phyloP scores from a whole-genome alignment of 768 basidiomycete genomes.

The Suillus decipiens region DNA sequence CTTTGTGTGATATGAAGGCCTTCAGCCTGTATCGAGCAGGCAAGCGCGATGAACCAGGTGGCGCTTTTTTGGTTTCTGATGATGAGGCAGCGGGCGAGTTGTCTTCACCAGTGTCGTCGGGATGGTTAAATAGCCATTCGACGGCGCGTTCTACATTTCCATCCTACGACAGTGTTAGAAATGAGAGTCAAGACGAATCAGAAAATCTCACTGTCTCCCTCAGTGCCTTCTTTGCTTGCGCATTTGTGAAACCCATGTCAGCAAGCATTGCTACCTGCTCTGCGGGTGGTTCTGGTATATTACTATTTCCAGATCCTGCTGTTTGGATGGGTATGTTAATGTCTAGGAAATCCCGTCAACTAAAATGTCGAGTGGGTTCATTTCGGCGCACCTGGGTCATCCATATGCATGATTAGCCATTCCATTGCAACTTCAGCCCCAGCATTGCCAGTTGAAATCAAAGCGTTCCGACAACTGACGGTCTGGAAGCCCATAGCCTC shows the following conservation, averaged over 20 bases:
- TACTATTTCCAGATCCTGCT: conserved; percentile 24
- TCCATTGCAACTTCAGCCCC: conserved; percentile 87
- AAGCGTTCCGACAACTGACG: conserved; percentile 84
- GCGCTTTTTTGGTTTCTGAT: conserved; percentile 24
- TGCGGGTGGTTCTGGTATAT: conserved; percentile 55
- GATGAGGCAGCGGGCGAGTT: conserved; percentile 26
- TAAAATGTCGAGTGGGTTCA: background rate
- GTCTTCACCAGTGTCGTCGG: conserved; percentile 79
- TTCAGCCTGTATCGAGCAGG: conserved; percentile 83
- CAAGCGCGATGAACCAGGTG: conserved; percentile 55
- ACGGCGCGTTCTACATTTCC: conserved; percentile 84
- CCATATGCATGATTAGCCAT: conserved; percentile 95
- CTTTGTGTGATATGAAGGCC: conserved; percentile 97
- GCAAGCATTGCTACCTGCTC: conserved; percentile 74
- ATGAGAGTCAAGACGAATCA: background rate
- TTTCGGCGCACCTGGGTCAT: conserved; percentile 71
- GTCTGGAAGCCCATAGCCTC: conserved; percentile 91
- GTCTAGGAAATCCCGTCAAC: conserved; percentile 48
- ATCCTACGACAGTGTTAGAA: conserved; percentile 41
- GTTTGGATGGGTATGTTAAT: conserved; percentile 77
- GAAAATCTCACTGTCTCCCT: conserved; percentile 69
- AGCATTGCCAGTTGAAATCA: conserved; percentile 81
- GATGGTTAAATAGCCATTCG: conserved; percentile 95
- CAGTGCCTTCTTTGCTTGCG: conserved; percentile 86
- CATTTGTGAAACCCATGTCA: conserved; percentile 90